Conservation (phyloP, 352 stramenopile species). For the Pythium monospermum region DNA sequence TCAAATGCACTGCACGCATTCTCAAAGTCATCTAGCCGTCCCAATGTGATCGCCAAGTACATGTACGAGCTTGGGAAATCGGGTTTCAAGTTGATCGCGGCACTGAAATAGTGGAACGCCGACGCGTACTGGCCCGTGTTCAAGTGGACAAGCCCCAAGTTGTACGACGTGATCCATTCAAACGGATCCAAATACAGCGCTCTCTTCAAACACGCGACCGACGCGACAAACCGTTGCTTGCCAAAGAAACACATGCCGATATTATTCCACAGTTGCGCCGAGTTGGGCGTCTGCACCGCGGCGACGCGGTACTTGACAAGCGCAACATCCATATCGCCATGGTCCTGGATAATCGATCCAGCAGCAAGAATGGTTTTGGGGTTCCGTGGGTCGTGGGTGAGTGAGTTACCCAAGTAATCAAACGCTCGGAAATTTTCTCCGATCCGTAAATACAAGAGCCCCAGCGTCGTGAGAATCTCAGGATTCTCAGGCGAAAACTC, state of each 20-base stretch:
- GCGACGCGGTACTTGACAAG: constrained; percentile 94
- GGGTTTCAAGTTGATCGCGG: constrained; percentile 84
- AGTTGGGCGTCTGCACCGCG: constrained; percentile 89
- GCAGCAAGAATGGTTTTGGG: constrained; percentile 90
- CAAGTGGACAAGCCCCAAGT: constrained; percentile 92
- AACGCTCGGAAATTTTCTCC: constrained; percentile 91
- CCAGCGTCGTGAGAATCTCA: constrained; percentile 89
- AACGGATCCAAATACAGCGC: constrained; percentile 92
- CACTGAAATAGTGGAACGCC: constrained; percentile 92
- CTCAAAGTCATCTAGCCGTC: constrained; percentile 88
- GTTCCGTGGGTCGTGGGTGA: constrained; percentile 89
- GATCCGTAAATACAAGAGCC: constrained; percentile 86
- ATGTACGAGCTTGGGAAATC: constrained; percentile 90
- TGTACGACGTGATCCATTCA: constrained; percentile 94
- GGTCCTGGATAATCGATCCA: constrained; percentile 92
- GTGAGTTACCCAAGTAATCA: constrained; percentile 91
- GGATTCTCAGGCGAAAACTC: constrained; percentile 93
- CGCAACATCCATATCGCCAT: constrained; percentile 91
- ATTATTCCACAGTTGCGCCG: constrained; percentile 94
- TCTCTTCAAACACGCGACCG: constrained; percentile 89
- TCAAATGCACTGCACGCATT: constrained; percentile 91
- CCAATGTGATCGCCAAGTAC: constrained; percentile 90
- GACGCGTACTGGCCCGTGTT: constrained; percentile 91
- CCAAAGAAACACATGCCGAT: constrained; percentile 95
- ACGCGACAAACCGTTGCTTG: constrained; percentile 84